These are phyloP conservation scores for Hypsizygus ulmarius DNA, from an alignment of 1,284 basidiomycete species.

Conservation along the genomic window DNA sequence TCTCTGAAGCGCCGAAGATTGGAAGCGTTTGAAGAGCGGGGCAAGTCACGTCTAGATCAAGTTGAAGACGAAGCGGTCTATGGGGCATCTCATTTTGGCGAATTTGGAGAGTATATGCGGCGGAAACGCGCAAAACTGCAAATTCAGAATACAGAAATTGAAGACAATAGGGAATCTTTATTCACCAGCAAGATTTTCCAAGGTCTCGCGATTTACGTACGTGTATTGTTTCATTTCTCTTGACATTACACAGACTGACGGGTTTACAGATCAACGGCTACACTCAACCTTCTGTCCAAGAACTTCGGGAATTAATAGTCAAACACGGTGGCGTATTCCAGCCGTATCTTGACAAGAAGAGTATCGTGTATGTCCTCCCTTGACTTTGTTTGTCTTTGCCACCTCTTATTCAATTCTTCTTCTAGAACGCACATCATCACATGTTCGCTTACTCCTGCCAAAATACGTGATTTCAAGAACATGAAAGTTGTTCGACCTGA, in stretches of 20 bases:
- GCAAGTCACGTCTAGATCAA: conserved; percentile 2
- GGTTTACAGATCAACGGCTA: conserved; percentile 79
- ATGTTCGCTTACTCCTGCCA: conserved; percentile 84
- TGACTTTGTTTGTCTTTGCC: too few relatives aligned
- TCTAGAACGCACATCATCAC: conserved; percentile 88
- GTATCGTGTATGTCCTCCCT: conserved; percentile 55
- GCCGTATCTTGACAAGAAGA: conserved; percentile 81
- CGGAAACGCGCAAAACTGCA: conserved; percentile 90
- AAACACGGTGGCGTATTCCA: conserved; percentile 83
- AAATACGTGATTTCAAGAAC: conserved; percentile 82
- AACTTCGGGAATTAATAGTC: conserved; percentile 78
- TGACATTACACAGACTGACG: conserved; percentile 1
- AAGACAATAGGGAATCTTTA: conserved; percentile 22
- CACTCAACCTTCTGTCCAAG: conserved; percentile 86
- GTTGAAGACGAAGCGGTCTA: conserved; percentile 51
- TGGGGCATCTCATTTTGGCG: conserved; percentile 78
- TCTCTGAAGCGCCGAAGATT: conserved; percentile 33
- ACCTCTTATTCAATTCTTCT: neutral
- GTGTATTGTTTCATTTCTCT: conserved; percentile 20
- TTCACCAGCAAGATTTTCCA: conserved; percentile 52
- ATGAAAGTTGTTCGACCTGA: conserved; percentile 88
- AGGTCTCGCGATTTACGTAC: conserved; percentile 78
- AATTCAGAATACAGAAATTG: conserved; percentile 74
- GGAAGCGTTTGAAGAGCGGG: conserved; percentile 17
- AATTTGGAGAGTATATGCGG: conserved; percentile 84